Percentiles rank a stretch among this genome's conserved stretches.
Conservation (phyloP, 306 rosid species). For the Gynostemma pentaphyllum region DNA sequence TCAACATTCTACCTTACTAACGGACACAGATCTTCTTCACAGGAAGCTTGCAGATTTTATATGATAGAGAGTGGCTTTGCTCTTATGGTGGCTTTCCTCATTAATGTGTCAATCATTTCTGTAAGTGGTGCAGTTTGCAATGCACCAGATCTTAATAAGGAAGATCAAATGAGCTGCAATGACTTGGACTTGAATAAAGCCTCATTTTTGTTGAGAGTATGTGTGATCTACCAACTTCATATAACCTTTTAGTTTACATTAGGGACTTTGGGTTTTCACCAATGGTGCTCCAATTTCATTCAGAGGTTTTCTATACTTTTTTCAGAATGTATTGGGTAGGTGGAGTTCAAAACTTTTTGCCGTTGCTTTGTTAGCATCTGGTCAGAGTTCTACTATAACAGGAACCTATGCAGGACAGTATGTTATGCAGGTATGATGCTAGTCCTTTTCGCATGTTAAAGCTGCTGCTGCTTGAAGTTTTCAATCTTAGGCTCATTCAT, state of each 20-base stretch:
- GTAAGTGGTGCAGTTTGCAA: constrained; percentile 89
- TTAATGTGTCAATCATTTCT: constrained; percentile 74
- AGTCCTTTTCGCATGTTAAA: neutral
- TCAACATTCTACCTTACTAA: neutral
- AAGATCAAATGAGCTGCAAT: constrained; percentile 60
- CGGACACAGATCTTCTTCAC: constrained; percentile 12
- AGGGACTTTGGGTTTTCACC: neutral
- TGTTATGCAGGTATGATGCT: constrained; percentile 79
- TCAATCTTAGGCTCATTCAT: too few relatives aligned
- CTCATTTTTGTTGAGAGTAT: constrained; percentile 71
- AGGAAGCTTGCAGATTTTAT: constrained; percentile 97
- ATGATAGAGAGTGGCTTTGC: constrained; percentile 89
- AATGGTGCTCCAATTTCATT: neutral
- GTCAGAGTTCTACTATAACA: constrained; percentile 97
- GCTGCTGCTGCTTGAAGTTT: neutral
- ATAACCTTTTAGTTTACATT: neutral
- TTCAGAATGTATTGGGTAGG: constrained; percentile 84
- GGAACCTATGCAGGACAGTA: constrained; percentile 99
- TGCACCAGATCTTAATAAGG: constrained; percentile 47
- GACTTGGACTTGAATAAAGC: constrained; percentile 92
- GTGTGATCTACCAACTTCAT: constrained; percentile 22
- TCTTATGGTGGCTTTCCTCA: constrained; percentile 76
- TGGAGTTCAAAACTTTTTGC: constrained; percentile 97
- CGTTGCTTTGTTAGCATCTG: constrained; percentile 88
- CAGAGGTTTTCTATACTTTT: neutral